A percentile compares a stretch with the other conserved stretches of the same genome.
Evolutionary conservation across 2,329 filamentous ascomycete species (phyloP).

Genomic region (Amesomyces nigricolor): DNA sequence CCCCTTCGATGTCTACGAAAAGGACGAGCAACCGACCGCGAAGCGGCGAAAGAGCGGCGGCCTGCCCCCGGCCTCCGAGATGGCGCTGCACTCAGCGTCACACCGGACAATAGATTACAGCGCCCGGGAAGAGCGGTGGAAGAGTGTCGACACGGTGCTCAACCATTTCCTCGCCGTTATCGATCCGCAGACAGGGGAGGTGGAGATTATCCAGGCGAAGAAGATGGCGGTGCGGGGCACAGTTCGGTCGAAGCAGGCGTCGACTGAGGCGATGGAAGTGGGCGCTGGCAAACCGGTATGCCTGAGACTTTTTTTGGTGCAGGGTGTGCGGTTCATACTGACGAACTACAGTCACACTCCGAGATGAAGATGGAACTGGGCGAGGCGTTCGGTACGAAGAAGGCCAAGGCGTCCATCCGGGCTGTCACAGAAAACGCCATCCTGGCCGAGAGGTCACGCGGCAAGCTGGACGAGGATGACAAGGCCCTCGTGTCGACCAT

Average conservation of each 20-base stretch:
- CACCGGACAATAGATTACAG: conserved; percentile 57
- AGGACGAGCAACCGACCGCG: conserved; percentile 35
- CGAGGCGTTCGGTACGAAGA: conserved; percentile 77
- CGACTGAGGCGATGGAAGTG: conserved; percentile 41
- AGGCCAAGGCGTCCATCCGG: conserved; percentile 69
- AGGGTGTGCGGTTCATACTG: conserved; percentile 15
- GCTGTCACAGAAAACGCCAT: conserved; percentile 69
- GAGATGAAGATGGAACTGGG: conserved; percentile 65
- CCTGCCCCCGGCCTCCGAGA: conserved; percentile 37
- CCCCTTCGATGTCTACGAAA: conserved; percentile 46
- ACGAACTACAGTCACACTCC: conserved; percentile 45
- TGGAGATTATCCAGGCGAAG: conserved; percentile 58
- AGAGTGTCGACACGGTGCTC: conserved; percentile 39
- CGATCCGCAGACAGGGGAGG: conserved; percentile 52
- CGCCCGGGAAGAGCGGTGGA: conserved; percentile 46
- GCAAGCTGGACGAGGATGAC: conserved; percentile 50
- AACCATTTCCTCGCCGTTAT: conserved; percentile 63
- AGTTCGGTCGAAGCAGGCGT: conserved; percentile 50
- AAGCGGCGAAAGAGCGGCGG: conserved; percentile 27
- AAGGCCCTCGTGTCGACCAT: conserved; percentile 60
- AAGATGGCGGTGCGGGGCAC: conserved; percentile 57
- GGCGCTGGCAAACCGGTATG: conserved; percentile 35
- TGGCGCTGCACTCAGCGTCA: conserved; percentile 52
- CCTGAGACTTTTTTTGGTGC: not conserved
- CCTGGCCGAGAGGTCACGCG: conserved; percentile 35